Percentiles rank a stretch among this genome's conserved stretches.
phyloP scores from a whole-genome alignment of 768 basidiomycete species.

The Termitomyces sp. region DNA sequence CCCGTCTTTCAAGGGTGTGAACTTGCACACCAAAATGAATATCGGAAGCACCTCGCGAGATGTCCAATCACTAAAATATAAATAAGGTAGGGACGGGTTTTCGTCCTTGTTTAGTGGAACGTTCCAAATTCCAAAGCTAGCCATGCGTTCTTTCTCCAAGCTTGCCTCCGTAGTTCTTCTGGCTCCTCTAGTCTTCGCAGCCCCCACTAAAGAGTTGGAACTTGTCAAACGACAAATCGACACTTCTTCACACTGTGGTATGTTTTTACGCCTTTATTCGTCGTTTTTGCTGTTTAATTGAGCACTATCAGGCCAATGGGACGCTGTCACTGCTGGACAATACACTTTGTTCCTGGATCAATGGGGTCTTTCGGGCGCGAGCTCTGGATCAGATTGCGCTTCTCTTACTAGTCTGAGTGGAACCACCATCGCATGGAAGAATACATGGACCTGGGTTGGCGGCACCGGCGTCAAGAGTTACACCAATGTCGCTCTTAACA shows the following conservation, averaged over 20 bases:
- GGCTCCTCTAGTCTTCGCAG: conserved; percentile 23
- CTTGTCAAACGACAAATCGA: conserved; percentile 26
- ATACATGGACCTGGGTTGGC: conserved; percentile 49
- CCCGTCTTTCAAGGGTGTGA: not conserved
- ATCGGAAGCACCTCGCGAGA: conserved; percentile 12
- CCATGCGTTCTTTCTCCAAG: conserved; percentile 19
- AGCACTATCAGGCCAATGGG: conserved; percentile 42
- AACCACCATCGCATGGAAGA: conserved; percentile 43
- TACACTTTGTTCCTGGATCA: conserved; percentile 50
- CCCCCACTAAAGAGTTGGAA: conserved; percentile 21
- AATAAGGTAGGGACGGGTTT: not conserved
- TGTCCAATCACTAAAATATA: conserved; percentile 1
- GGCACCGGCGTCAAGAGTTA: conserved; percentile 55
- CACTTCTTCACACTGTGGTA: conserved; percentile 34
- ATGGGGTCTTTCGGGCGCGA: conserved; percentile 34
- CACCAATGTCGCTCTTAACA: conserved; percentile 49
- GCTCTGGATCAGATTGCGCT: conserved; percentile 48
- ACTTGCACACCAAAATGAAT: not conserved
- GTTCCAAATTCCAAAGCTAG: not conserved
- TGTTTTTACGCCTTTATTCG: not conserved
- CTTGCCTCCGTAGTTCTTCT: conserved; percentile 24
- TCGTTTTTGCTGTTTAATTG: not conserved
- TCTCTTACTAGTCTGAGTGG: conserved; percentile 36
- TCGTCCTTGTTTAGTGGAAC: not conserved
- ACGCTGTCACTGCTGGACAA: conserved; percentile 32